Evolutionary conservation across 257 asterid species (phyloP), one percentile per base, ranked within the genome.

Genomic region (Penstemon newberryi): DNA sequence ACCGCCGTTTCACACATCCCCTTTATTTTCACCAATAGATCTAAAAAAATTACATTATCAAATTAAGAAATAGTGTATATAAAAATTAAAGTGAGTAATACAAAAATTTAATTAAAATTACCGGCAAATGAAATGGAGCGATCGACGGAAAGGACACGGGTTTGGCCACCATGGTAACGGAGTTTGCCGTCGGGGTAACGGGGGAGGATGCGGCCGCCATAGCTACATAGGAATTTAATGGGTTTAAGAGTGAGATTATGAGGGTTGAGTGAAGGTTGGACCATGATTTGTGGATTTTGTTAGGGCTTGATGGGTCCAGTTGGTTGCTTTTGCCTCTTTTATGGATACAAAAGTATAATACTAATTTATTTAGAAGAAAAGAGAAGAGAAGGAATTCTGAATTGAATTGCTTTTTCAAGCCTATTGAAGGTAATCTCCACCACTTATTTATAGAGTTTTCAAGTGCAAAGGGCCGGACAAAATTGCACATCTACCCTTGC

Each of bases 191-290:
- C 98, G 61, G 88, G 86, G 67, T 83, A 81, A 10, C 98, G 92
- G 61, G 97, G 98, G 59, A 85, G 75, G 66, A 92, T 92, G 53
- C 90, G 85, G 76, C 98, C 98, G 71, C 98, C 98, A 62, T 92
- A 86, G 78, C 98, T 92, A 41, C 95, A 88, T 25, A 86, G 70
- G 67, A 92, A 81, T 66, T 92, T 92, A 57, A 92, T 75, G 68
- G 88, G 73, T 75, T 78, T 82, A 18, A 25, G 63, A 46, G 79
- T 18, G 60, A 44, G 67, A 54, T 71, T 72, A 56, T 69, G 68
- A 5, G 79, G 63, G 15, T 52, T 78, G 12, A 70, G 71, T 11
- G 87, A 70, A 75, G 86, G 77, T 66, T 82, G 80, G 60, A 75
- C 80, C 96, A 90, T 90, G 55, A 5, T 70, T 65, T 25, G 33